phyloP scores from a whole-genome alignment of 2,329 filamentous ascomycete species.

The Sclerotinia nivalis region DNA sequence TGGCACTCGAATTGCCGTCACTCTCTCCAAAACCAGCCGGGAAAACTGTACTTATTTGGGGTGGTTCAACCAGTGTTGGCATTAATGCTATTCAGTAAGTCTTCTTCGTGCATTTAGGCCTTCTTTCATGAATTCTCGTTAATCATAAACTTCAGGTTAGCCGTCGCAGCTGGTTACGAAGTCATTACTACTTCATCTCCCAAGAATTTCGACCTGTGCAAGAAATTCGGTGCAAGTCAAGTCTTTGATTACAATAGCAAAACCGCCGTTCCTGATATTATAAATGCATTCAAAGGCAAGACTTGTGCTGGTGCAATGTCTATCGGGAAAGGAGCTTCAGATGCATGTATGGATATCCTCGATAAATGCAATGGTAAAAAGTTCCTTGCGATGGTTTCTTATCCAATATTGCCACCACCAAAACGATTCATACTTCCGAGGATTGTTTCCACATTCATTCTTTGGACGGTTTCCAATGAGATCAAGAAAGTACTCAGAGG shows the following conservation, averaged over 20 bases:
- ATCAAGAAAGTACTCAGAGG: conserved; percentile 11
- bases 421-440: conserved; percentile 14
- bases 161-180: conserved; percentile 46
- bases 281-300: conserved; percentile 32
- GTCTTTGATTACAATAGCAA: conserved; percentile 45
- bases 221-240: conserved; percentile 44
- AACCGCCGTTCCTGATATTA: conserved; percentile 26
- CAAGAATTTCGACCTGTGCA: conserved; percentile 42
- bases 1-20: conserved; percentile 35
- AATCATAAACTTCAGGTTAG: conserved; percentile 35
- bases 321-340: conserved; percentile 5
- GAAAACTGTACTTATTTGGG: conserved; percentile 44
- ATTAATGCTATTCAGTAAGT: conserved; percentile 42
- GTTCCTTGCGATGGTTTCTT: conserved; percentile 11
- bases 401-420: not conserved
- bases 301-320: conserved; percentile 38
- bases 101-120: no score
- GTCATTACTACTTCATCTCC: conserved; percentile 45
- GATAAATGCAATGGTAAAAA: conserved; percentile 12
- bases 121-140: not conserved
- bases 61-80: conserved; percentile 32
- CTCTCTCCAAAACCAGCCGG: conserved; percentile 35
- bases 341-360: conserved; percentile 21
- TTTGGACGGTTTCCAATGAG: conserved; percentile 3
- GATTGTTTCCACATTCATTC: not conserved